Evolutionary conservation across 2,329 filamentous ascomycete species (phyloP).

Genomic region (Colletotrichum shisoi): DNA sequence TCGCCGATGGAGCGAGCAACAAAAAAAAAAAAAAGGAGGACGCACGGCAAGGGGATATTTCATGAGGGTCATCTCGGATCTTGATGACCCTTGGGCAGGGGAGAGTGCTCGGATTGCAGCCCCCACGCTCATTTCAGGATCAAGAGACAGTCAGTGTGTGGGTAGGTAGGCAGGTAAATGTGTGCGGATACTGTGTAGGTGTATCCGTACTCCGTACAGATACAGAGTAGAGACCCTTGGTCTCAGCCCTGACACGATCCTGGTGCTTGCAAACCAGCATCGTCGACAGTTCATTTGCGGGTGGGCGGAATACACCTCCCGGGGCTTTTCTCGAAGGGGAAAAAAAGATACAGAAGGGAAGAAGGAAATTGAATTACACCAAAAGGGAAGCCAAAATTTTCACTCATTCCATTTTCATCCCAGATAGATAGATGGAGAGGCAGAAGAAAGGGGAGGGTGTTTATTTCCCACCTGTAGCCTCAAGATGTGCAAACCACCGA

Average conservation of each 20-base stretch:
- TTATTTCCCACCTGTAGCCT: no score
- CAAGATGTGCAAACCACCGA: no score
- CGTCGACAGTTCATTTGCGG: constrained; percentile 6
- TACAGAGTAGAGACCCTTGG: neutral
- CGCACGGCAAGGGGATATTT: neutral
- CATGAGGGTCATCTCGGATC: neutral
- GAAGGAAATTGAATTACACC: neutral
- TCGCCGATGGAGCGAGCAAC: neutral
- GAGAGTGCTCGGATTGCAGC: no score
- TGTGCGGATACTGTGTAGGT: no score
- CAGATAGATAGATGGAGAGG: neutral
- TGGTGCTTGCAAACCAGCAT: constrained; percentile 15
- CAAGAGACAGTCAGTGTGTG: no score
- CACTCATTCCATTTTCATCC: constrained; percentile 3
- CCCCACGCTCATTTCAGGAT: neutral
- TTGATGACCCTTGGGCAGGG: neutral
- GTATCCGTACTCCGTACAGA: no score
- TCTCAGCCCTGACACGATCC: constrained; percentile 31
- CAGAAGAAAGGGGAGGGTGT: neutral
- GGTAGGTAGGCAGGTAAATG: no score
- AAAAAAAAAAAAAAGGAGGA: neutral
- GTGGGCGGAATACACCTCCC: neutral
- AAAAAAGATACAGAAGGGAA: neutral
- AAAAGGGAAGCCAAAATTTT: neutral
- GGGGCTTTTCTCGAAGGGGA: neutral